Evolutionary conservation across 768 basidiomycete genomes (phyloP).

Genomic region (Leccinellum albellum): DNA sequence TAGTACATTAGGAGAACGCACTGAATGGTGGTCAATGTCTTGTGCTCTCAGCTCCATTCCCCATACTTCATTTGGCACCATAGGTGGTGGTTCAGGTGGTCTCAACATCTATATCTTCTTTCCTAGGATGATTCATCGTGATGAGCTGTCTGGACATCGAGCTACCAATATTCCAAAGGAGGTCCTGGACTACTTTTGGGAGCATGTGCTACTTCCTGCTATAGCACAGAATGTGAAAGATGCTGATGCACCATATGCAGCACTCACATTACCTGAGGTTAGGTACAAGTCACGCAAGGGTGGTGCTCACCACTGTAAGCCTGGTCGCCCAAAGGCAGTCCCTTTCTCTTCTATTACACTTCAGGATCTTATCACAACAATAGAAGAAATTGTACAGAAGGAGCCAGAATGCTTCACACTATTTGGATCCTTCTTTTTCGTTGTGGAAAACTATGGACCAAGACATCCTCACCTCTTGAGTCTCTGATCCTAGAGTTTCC

Average conservation of each 20-base stretch:
- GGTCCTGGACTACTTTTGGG: slow-evolving; percentile 7
- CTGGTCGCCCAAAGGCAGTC: slow-evolving; percentile 1
- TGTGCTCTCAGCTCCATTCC: slow-evolving; percentile 4
- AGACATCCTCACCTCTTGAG: background rate
- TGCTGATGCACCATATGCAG: slow-evolving; percentile 2
- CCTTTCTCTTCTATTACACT: slow-evolving; percentile 1
- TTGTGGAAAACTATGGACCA: background rate
- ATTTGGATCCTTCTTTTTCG: slow-evolving; percentile 6
- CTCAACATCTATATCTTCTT: slow-evolving; percentile 7
- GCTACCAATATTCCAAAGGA: slow-evolving; percentile 6
- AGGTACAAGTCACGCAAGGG: slow-evolving; percentile 3
- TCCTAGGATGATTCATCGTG: slow-evolving; percentile 11
- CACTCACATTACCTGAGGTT: slow-evolving; percentile 1
- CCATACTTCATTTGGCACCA: background rate
- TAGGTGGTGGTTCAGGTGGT: background rate
- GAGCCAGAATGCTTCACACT: background rate
- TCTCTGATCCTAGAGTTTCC: background rate
- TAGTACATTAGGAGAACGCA: background rate
- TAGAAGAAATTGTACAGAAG: slow-evolving; percentile 1
- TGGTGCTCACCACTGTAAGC: background rate
- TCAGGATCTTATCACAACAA: background rate
- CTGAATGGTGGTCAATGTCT: slow-evolving; percentile 9
- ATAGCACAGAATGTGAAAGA: background rate
- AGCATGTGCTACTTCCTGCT: slow-evolving; percentile 8
- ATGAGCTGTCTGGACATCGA: background rate